A percentile compares a stretch with the other conserved stretches of the same genome.
phyloP scores from a whole-genome alignment of 768 basidiomycete genomes.

The Serendipita sp. region DNA sequence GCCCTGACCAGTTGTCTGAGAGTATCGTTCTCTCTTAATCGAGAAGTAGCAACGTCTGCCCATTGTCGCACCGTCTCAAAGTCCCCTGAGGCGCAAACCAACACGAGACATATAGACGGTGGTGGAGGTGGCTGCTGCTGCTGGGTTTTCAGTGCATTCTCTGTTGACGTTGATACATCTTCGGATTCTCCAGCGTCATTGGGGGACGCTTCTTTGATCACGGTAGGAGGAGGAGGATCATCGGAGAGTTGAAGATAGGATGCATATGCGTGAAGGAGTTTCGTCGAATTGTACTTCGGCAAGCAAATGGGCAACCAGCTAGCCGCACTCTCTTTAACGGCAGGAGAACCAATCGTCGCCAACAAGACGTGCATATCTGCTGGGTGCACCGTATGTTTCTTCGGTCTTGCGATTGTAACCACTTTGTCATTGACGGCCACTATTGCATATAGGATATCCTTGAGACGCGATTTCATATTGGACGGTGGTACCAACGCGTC shows the following conservation, averaged over 20 bases:
- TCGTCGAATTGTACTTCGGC: constrained; percentile 79
- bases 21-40: constrained; percentile 45
- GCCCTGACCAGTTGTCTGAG: constrained; percentile 25
- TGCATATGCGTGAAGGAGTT: constrained; percentile 86
- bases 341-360: constrained; percentile 76
- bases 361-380: constrained; percentile 79
- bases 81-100: constrained; percentile 67
- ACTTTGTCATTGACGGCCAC: constrained; percentile 66
- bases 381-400: constrained; percentile 90
- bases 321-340: constrained; percentile 50
- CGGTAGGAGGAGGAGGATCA: not conserved
- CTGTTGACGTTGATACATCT: constrained; percentile 10
- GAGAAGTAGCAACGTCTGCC: constrained; percentile 50
- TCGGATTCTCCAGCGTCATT: constrained; percentile 17
- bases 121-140: not conserved
- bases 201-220: constrained; percentile 18
- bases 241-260: constrained; percentile 30
- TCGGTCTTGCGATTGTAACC: constrained; percentile 76
- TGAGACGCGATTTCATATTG: constrained; percentile 41
- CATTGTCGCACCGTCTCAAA: constrained; percentile 71
- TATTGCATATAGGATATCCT: constrained; percentile 88
- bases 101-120: constrained; percentile 44
- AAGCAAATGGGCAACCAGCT: constrained; percentile 94
- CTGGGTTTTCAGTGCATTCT: constrained; percentile 10
- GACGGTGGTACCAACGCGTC: constrained; percentile 64